Evolutionary conservation across 768 basidiomycete species (phyloP), one percentile per base, ranked within the genome.

Genomic region (Peribolospora kevripleyi): DNA sequence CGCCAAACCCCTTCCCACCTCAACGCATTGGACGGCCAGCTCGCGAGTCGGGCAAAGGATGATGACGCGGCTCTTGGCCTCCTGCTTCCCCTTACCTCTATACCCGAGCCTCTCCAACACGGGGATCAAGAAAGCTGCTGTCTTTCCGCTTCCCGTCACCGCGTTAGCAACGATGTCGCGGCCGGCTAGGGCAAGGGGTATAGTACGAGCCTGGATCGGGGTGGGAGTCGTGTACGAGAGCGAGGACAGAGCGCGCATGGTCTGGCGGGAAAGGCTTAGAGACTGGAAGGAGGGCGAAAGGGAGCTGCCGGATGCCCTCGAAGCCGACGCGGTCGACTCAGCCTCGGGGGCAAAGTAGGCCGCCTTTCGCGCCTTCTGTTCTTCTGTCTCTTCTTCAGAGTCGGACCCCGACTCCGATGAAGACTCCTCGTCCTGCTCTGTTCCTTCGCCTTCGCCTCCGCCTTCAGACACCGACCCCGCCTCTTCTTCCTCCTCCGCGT

Each of bases 71-170:
- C 81, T 86, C 40, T 81, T 82, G 14, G 84, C 82, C 11, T 83
- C 79, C 59, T 79, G 82, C 65, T 80, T 84, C 13, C 84, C 82
- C 60, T 83, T 80, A 59, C 95, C 88, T 54, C 93, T 76, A 64
- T 90, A 97, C 54, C 90, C 68, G 40, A 98, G 72, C 55, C 93
- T 81, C 67, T 98, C 93, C 51, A 90, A 56, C n/a, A 72, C 82
- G 46, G 93, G 93, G 57, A 97, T 79, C 63, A 82, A 81, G 69
- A 97, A 98, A 2, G 93, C 93, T 7, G 87, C 91, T 1, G 93
- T 98, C 72, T 98, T 98, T 57, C 93, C 93, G 4, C 88, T 93
- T 58, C 93, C 93, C 13, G 93, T 98, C 13, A 91, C 84, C 14
- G 93, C 91, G 56, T 78, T 81, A 41, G 91, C 93, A 53, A 98